Base-by-base conservation (phyloP, 495 filamentous ascomycete genomes). In the Penicillium cinerascens region DNA sequence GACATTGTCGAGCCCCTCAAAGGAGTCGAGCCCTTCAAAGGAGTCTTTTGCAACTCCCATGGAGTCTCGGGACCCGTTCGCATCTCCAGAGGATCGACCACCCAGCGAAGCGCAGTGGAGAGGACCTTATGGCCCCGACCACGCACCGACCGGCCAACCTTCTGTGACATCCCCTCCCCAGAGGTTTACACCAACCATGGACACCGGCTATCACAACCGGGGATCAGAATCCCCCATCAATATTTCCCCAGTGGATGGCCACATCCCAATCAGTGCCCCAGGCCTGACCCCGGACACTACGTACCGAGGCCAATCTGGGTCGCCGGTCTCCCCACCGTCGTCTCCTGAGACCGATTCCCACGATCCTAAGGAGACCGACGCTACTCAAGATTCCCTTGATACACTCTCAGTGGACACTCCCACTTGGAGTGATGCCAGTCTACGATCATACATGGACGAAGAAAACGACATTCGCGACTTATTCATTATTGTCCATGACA, bases 371-470 rank as follows among this genome's bases (percentile, higher is more conserved):
- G 47, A 41, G 16, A 59, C 51, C 41, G 69, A 72, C 23, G 59
- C 63, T 42, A 58, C 68, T 11, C 63, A 67, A 21, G 70, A 67
- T n/a, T 75, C 77, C n/a, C 63, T 75, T 37, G 69, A 72, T 1
- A 70, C 67, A 1, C 63, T 68, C 56, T 60, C 68, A 44, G 70
- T 68, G 23, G 65, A 68, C 20, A 65, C 69, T 38, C 73, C 75
- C 21, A 74, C 86, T 0, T 98, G 93, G 93, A 91, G 86, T 58
- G 93, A 96, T 66, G 78, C 85, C 52, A 86, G 81, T 57, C 78
- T 98, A 33, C 82, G 89, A 42, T 85, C 88, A 17, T 98, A 96
- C 71, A 84, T 97, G 58, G 92, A 97, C 54, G 91, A 93, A 60
- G 87, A 87, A 39, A 86, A 81, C n/a, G 91, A 96, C 53, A 88